Base-by-base conservation (phyloP, 352 stramenopile genomes). In the Phytophthora pinifolia region DNA sequence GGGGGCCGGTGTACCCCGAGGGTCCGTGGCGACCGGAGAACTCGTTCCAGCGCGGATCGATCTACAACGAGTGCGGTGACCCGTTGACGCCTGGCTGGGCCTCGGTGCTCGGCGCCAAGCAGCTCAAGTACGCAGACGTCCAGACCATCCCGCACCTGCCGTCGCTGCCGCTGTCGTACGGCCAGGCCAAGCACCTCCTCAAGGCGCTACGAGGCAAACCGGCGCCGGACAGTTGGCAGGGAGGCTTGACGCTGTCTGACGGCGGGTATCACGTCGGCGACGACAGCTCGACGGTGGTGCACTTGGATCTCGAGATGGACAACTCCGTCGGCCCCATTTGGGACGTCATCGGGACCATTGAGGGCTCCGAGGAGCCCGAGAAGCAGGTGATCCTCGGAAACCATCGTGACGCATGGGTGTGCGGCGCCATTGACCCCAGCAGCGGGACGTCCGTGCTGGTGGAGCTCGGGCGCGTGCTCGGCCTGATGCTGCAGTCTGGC, bases 361-460 rank as follows among this genome's bases (percentile, higher is more conserved):
- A 84, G 9, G 84, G 77, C 30, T 52, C 52, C 0, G 54, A 62
- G 6, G 55, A 76, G n/a, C 65, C 83, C 0, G 76, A 91, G 7
- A 67, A 76, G 50, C 79, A 77, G 14, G 72, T 96, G 3, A 46
- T 96, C n/a, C 62, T 96, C n/a, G 83, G 86, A 17, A 97, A 96
- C 61, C 88, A 96, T 51, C 79, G 88, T 9, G 88, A 97, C 52
- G 87, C 83, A 2, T 97, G 88, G 88, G 83, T 97, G 0, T 96
- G 86, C 48, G 88, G 87, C 9, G 88, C 86, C 0, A 79, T 86
- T 14, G 88, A 97, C 54, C 88, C 88, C 6, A 92, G 91, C 44
- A 89, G 70, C 30, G 88, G 86, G 9, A 94, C 86, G 2, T 69
- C 83, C 0, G 59, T 72, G 1, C 63, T 96, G 46, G 46, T 96